These are phyloP conservation scores for Friedmanniomyces simplex DNA, from an alignment of 495 filamentous ascomycete species.

Conservation along the genomic window DNA sequence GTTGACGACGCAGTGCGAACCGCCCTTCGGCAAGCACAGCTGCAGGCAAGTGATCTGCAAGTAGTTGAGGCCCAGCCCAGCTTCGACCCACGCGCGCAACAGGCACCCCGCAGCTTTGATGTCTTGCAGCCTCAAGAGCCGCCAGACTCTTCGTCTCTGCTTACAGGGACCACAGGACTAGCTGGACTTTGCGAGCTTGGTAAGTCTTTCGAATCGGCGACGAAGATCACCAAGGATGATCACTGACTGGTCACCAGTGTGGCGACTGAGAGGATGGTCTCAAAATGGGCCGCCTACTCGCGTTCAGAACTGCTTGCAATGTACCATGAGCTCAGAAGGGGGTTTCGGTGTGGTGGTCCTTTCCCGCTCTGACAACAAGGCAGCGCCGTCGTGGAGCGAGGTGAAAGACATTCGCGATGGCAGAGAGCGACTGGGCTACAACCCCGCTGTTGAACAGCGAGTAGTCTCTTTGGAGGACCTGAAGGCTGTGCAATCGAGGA, in stretches of 20 bases:
- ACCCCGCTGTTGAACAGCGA: conserved; percentile 13
- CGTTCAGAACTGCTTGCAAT: neutral
- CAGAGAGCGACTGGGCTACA: conserved; percentile 12
- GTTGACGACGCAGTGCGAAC: neutral
- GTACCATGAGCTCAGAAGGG: neutral
- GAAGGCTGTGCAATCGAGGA: conserved; percentile 8
- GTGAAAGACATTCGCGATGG: conserved; percentile 15
- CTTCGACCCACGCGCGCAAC: neutral
- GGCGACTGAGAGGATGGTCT: neutral
- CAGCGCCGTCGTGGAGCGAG: conserved; percentile 4
- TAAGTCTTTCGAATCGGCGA: neutral
- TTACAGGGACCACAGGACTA: neutral
- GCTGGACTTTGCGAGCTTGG: conserved; percentile 1
- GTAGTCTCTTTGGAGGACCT: conserved; percentile 7
- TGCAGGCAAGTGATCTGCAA: neutral
- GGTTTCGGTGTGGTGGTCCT: neutral
- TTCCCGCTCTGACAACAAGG: conserved; percentile 5
- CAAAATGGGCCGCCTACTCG: neutral
- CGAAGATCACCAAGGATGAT: neutral
- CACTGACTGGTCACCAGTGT: too few species aligned
- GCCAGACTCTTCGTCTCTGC: neutral
- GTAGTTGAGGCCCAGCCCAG: neutral
- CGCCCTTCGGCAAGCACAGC: neutral
- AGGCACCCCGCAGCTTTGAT: neutral
- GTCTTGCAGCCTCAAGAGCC: neutral